These are phyloP conservation scores for Maudiozyma pseudohumilis DNA, from an alignment of 805 yeast species.

Conservation along the genomic window DNA sequence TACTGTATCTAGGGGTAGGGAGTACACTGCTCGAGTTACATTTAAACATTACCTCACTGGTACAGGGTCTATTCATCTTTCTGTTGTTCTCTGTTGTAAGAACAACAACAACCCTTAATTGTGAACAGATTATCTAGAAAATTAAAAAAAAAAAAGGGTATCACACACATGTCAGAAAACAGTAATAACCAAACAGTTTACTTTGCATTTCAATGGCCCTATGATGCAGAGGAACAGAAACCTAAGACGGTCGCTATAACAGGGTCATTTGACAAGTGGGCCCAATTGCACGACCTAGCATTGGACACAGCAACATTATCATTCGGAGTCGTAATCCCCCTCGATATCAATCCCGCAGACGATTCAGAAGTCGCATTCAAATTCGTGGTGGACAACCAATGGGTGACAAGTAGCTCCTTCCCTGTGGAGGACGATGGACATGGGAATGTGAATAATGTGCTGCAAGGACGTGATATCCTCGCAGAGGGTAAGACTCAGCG, in stretches of 20 bases:
- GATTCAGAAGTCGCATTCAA: conserved; percentile 34
- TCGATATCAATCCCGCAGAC: neutral
- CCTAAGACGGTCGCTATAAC: neutral
- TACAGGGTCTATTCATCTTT: too few species aligned
- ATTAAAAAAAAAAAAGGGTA: too few species aligned
- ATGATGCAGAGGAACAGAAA: neutral
- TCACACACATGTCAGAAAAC: too few species aligned
- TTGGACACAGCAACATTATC: neutral
- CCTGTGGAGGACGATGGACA: conserved; percentile 34
- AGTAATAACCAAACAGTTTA: conserved; percentile 10
- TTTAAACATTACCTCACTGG: too few species aligned
- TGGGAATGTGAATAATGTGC: conserved; percentile 32
- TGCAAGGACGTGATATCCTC: conserved; percentile 11
- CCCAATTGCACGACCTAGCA: neutral
- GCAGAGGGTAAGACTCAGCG: conserved; percentile 20
- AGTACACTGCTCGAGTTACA: too few species aligned
- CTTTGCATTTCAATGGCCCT: conserved; percentile 1
- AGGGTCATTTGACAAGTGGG: conserved; percentile 3
- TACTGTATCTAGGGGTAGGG: too few species aligned
- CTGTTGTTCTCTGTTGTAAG: too few species aligned
- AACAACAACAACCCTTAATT: too few species aligned
- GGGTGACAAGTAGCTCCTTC: conserved; percentile 38
- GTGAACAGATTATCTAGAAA: too few species aligned
- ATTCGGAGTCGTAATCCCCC: neutral
- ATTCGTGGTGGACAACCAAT: conserved; percentile 61